Base-by-base conservation (phyloP, 2,329 filamentous ascomycete species). In the Aspergillus ochraceus region DNA sequence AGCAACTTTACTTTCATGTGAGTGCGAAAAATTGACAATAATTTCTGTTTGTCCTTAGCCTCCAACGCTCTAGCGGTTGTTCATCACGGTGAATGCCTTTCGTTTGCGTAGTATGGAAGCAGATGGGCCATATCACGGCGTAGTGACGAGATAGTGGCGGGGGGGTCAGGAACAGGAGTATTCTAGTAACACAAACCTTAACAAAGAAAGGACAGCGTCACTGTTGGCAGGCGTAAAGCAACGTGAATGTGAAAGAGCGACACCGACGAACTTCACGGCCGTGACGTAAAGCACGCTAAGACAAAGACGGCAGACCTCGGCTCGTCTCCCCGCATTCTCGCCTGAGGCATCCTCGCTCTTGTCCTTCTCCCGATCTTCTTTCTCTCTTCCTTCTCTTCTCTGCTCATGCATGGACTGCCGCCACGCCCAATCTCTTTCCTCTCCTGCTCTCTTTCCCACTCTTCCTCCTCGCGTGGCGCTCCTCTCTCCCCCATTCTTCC, bases 251-350 rank as follows among this genome's bases (percentile, higher is more conserved):
- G 36, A 42, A 17, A n/a, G 36, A 42, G 14, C 4, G 11, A 36
- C 11, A 36, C 11, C 32, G 32, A 12, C 11, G 17, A 42, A 42
- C 36, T n/a, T n/a, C 36, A 42, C 36, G 32, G 6, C 32, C 32
- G 32, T 36, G 36, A 42, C 14, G 12, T 8, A 42, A 42, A 42
- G 36, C 12, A 6, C 36, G 36, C 36, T 42, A 42, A n/a, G 36
- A 42, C 36, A 2, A 42, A 42, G 5, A 42, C 36, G 36, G 36
- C 36, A 42, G 36, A 60, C 59, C 59, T 57, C 59, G 59, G 58
- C 54, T 49, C 49, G 26, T 52, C 53, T 55, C 53, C 53, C 53
- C 53, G 53, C 53, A 55, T 47, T 26, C 19, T 55, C 39, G 24
- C 53, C 53, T 42, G 29, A 42, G 49, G 24, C 22, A 32, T 20